Evolutionary conservation across 1,284 basidiomycete species (phyloP), one percentile per base, ranked within the genome.

Genomic region (Meira nashicola): DNA sequence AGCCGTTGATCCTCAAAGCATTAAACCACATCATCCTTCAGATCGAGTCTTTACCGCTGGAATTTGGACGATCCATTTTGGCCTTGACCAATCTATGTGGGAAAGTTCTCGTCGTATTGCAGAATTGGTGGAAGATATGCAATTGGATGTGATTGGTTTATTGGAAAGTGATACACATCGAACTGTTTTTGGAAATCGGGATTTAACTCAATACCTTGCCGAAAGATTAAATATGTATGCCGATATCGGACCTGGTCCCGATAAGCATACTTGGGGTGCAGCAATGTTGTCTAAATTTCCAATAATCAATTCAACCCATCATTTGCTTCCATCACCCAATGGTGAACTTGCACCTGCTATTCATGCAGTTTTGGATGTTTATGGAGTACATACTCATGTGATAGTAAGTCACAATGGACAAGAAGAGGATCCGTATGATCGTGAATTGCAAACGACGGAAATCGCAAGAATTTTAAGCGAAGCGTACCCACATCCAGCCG

Each of bases 41-140:
- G 83, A 87, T 10, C 82, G 88, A 19, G 82, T 90, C 19, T 81
- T 94, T 48, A 88, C 87, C n/a, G 87, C 88, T 10, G 92, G 90
- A 1, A 92, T 95, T 59, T 94, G 90, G 90, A 93, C 92, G 0
- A 83, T 93, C 28, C 91, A 94, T 78, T 94, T 94, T 39, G 46
- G 19, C 25, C 64, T 75, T 21, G 74, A 76, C 44, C 74, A 76
- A 61, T 41, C 60, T 43, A 66, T 76, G 66, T 71, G 63, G 57
- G 74, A 76, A 53, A 74, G 70, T 58, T 63, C 68, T 15, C 81
- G 86, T 46, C 83, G 87, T 10, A 88, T 94, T 79, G 82, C 86
- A 56, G 84, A 88, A 59, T 79, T 94, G 40, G 83, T 93, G 38
- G 81, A 58, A 33, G 62, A 66, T 44, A 64, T 71, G 4, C 47